Base-by-base conservation (phyloP, 2,329 filamentous ascomycete species). In the Zymoseptoria crescenta region DNA sequence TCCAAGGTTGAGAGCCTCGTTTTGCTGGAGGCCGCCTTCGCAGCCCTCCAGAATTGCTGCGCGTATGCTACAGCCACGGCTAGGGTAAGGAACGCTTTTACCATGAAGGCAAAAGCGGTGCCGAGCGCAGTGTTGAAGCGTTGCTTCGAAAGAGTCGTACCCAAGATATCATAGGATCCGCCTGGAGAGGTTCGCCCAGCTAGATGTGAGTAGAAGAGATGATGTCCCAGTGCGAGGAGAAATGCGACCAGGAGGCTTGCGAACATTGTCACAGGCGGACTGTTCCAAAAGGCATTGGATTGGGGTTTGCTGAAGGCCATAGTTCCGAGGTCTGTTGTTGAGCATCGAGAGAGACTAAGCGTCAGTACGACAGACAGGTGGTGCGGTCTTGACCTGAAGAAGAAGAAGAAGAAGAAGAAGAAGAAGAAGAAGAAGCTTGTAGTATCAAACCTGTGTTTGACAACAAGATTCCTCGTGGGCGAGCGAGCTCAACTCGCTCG, bases 31-130 rank as follows among this genome's bases (percentile, higher is more conserved):
- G 51, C 52, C 49, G 9, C 49, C 19, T 50, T 27, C 19, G 54
- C 19, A 13, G 48, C 21, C 13, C 48, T 35, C 63, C 63, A 67
- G 24, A 65, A 62, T n/a, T 57, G 16, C 54, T 67, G 64, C 10
- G 56, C 54, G 45, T 65, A 65, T 16, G 64, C 54, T 10, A 56
- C 56, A 10, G 52, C 35, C 2, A 62, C 57, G 8, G 63, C 57
- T 8, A 62, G 48, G 8, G 49, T 56, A 6, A 67, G 52, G 10
- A 28, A 24, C 9, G 62, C 57, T 41, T 62, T 62, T 29, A 65
- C 60, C 7, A 64, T 52, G 20, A 67, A 64, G 19, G 65, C 60
- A 41, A 67, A 63, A 8, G 62, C 62, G n/a, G 65, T 67, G 19
- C 65, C 65, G 16, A 60, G 53, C 35, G 61, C 53, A 28, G 56